A percentile compares a stretch with the other conserved stretches of the same genome.
Evolutionary conservation across 179 eudicot genomes (phyloP).

Genomic region (Silene coronaria): DNA sequence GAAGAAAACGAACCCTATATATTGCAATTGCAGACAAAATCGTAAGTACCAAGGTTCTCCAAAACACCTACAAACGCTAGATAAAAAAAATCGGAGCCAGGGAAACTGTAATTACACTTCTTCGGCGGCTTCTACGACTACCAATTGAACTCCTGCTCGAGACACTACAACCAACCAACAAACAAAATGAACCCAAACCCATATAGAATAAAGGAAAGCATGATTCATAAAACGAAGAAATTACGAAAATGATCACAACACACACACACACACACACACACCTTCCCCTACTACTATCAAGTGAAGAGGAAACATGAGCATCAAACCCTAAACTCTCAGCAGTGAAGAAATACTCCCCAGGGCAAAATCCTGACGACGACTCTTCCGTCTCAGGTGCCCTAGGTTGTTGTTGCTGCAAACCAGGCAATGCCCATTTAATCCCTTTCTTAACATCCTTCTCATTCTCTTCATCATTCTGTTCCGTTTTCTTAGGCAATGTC

Average conservation of each 20-base stretch:
- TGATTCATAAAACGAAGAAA: background rate
- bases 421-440: slow-evolving; percentile 67
- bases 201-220: background rate
- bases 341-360: slow-evolving; percentile 61
- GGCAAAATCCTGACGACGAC: slow-evolving; percentile 54
- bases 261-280: too few species aligned
- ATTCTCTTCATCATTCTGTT: slow-evolving; percentile 31
- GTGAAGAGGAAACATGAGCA: slow-evolving; percentile 42
- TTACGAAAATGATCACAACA: slow-evolving; percentile 12
- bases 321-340: slow-evolving; percentile 71
- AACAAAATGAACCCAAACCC: slow-evolving; percentile 9
- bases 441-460: slow-evolving; percentile 31
- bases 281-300: slow-evolving; percentile 67
- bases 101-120: slow-evolving; percentile 52
- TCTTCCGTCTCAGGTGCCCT: slow-evolving; percentile 38
- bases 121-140: slow-evolving; percentile 51
- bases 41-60: background rate
- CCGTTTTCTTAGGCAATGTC: slow-evolving; percentile 40
- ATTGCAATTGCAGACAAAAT: background rate
- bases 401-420: slow-evolving; percentile 44
- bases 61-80: background rate
- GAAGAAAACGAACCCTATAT: slow-evolving; percentile 63
- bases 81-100: background rate
- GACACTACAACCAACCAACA: slow-evolving; percentile 25
- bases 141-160: slow-evolving; percentile 53